A percentile compares a stretch with the other conserved stretches of the same genome.
These are phyloP conservation scores for Herpotrichia juniperi DNA, from an alignment of 2,329 filamentous ascomycete species.

Conservation along the genomic window DNA sequence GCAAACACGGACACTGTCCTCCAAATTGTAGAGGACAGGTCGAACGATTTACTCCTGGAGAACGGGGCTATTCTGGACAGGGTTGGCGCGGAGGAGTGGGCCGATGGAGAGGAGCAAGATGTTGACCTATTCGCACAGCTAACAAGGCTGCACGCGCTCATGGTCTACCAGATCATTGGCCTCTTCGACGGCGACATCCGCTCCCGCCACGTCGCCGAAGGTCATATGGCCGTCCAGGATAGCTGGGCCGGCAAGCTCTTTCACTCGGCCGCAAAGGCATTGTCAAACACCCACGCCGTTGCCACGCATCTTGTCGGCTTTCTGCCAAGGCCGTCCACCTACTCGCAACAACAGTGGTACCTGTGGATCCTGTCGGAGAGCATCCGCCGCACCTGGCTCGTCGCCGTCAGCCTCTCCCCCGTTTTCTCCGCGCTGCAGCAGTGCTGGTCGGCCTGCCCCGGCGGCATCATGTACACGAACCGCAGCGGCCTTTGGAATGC, in stretches of 20 bases:
- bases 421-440: conserved; percentile 11
- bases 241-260: too few species aligned
- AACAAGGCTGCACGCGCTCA: conserved; percentile 56
- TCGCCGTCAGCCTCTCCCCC: conserved; percentile 3
- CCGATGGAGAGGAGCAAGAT: too few species aligned
- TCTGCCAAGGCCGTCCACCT: neutral
- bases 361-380: conserved; percentile 20
- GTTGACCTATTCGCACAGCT: too few species aligned
- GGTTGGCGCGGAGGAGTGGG: too few species aligned
- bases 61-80: too few species aligned
- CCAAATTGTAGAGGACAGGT: conserved; percentile 16
- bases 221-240: conserved; percentile 17
- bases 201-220: conserved; percentile 48
- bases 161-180: conserved; percentile 58
- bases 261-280: conserved; percentile 1
- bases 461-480: conserved; percentile 15
- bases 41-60: too few species aligned
- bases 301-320: neutral
- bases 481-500: conserved; percentile 16
- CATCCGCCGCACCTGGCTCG: conserved; percentile 16
- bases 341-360: conserved; percentile 9
- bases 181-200: conserved; percentile 60
- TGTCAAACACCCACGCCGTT: conserved; percentile 2
- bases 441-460: conserved; percentile 12
- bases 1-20: conserved; percentile 16